Evolutionary conservation across 2,329 filamentous ascomycete genomes (phyloP).

Genomic region (Ophiostoma fasciatum): DNA sequence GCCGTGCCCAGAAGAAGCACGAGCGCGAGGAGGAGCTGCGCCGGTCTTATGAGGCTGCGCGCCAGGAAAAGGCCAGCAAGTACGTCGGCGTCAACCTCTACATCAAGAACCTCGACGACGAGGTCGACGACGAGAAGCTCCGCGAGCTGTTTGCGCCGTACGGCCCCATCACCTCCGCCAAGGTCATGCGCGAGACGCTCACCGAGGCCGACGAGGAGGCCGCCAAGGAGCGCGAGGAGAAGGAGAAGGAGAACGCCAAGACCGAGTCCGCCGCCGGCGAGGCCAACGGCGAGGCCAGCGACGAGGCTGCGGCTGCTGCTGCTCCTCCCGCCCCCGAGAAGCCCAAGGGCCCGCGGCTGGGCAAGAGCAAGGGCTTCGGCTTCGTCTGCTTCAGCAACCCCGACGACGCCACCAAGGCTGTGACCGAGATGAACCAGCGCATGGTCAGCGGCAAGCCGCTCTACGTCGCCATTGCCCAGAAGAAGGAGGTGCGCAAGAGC

Average conservation of each 20-base stretch:
- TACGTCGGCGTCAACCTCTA: conserved; percentile 99
- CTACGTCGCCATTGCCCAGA: conserved; percentile 94
- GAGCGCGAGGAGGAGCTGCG: conserved; percentile 98
- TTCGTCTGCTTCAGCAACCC: conserved; percentile 99
- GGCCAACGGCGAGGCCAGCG: conserved; percentile 5
- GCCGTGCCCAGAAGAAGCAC: conserved; percentile 96
- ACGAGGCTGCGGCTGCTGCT: too few relatives aligned
- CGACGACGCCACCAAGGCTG: conserved; percentile 96
- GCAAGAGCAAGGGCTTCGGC: conserved; percentile 99
- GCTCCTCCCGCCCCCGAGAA: too few relatives aligned
- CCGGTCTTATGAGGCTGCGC: conserved; percentile 95
- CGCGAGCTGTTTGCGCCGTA: conserved; percentile 84
- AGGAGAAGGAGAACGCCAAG: conserved; percentile 89
- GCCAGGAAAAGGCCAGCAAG: conserved; percentile 96
- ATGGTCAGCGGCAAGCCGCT: conserved; percentile 96
- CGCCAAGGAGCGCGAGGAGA: conserved; percentile 48
- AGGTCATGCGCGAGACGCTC: conserved; percentile 87
- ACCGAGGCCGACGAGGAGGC: conserved; percentile 42
- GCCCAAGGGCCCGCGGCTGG: conserved; percentile 55
- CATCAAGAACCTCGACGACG: conserved; percentile 97
- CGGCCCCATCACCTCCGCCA: conserved; percentile 92
- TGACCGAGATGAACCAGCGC: conserved; percentile 99
- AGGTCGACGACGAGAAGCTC: conserved; percentile 95
- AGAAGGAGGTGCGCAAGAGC: conserved; percentile 98
- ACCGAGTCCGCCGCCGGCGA: not conserved